Base-by-base conservation (phyloP, 352 stramenopile species). In the Phytophthora citricola region DNA sequence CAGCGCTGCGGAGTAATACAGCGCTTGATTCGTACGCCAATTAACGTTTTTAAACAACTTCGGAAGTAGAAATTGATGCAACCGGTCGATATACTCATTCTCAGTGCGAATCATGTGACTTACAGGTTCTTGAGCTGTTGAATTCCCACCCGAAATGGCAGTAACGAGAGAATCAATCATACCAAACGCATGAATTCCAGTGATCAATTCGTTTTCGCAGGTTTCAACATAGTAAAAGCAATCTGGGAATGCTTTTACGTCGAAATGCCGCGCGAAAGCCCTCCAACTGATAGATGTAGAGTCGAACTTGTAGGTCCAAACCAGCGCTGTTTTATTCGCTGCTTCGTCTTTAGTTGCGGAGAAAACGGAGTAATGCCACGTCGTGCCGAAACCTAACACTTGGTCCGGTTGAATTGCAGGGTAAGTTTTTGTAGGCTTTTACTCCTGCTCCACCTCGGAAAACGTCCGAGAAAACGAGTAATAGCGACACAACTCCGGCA, bases 251-350 rank as follows among this genome's bases (percentile, higher is more conserved):
- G 52, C 36, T 2, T 43, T 2, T 11, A 69, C 39, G 3, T 34
- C 10, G 24, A 76, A 61, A 14, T 57, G 68, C 0, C 50, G 38
- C 4, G 58, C 68, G 38, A 83, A 76, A 10, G 71, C 68, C 0
- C 71, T 64, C 61, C 63, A 76, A 0, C 31, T 56, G 22, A 80
- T 59, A 0, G 68, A 83, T 10, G 68, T 78, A 1, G 71, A 78
- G 26, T 83, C 75, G 8, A 62, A 78, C 41, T 81, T 81, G 70
- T 81, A 81, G 24, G 38, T 75, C 74, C 70, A 78, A 0, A 76
- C 56, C 1, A 53, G 46, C 5, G 58, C 59, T 1, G 58, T 79
- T 2, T 22, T 36, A 9, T 29, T 51, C 10, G 27, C 17, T 9
- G 69, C 65, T 55, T 77, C 58, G 8, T 31, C 32, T 22, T 63